Evolutionary conservation across 345 rosid species (phyloP), one percentile per base, ranked within the genome.

Genomic region (Eucalyptus cloeziana): DNA sequence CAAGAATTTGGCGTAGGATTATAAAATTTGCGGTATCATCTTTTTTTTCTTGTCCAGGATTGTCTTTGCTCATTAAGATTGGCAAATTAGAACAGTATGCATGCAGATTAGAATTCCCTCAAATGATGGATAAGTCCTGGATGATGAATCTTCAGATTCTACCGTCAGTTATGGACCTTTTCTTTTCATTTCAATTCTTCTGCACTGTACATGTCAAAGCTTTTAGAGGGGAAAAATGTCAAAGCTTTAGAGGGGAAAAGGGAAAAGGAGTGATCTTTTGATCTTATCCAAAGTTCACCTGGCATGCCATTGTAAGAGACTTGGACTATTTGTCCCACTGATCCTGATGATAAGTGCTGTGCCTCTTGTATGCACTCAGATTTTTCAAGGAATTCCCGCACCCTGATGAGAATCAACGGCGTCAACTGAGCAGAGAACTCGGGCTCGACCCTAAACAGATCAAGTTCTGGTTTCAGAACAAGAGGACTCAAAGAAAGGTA

Each of bases 401-500:
- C 87, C 99, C 98, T 7, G 94, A 94, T 40, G 96, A 95, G 19
- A 87, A 87, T 51, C 98, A 95, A 33, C 89, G 96, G 89, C 87
- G 92, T 5, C 89, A 62, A 3, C n/a, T 97, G 43, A 91, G 98
- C 81, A 80, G 43, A 81, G 96, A 95, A 44, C 86, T 97, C 50
- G 91, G 94, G 11, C 93, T 97, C 0, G 95, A 91, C 22, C 85
- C 89, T 9, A 92, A 90, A 86, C 98, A 96, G 88, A 88, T 97
- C 91, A 97, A 95, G 54, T 96, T 96, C 86, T 97, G 99, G 99
- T 97, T 97, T 88, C 98, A 96, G 43, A 96, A 96, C 93, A 97
- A 95, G 88, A 92, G 98, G 86, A 95, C 97, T 52, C 98, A 96
- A 69, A 86, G 86, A 44, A 97, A 94, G 96, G 99, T 95, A 80